Base-by-base conservation (phyloP, 352 stramenopile genomes). In the Pythium oligandrum region DNA sequence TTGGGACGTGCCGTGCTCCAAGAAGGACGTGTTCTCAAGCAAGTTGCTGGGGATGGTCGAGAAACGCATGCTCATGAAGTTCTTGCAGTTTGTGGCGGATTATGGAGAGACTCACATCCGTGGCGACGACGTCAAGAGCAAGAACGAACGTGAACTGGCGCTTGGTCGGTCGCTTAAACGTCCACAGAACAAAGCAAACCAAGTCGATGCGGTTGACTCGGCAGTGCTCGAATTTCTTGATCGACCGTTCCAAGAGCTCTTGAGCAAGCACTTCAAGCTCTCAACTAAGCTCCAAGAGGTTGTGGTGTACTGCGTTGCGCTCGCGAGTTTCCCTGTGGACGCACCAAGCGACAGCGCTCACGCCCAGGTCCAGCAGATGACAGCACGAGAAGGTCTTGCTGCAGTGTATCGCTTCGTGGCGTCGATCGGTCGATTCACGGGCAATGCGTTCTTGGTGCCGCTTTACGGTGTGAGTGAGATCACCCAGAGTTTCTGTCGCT, bases 21-120 rank as follows among this genome's bases (percentile, higher is more conserved):
- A 96, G 68, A 87, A 86, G 40, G 88, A 94, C 40, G 86, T 96
- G 17, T 96, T 96, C 58, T 80, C 86, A 40, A 92, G 83, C 53
- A 89, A 88, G 48, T 52, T 95, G 36, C 57, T 96, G n/a, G 63
- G 64, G 6, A 84, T 93, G 72, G 68, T 87, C 11, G 88, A 96
- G 59, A 96, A 96, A 54, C 79, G 88, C 2, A 73, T 86, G 59
- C 58, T 96, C 52, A 96, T 96, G 88, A 93, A 93, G 57, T 96
- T 96, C 46, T 44, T 96, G 32, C 87, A 95, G 65, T 95, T 93
- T 47, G 82, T 88, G 31, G 86, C 86, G 2, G 88, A 96, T 64
- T 91, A 91, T 44, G 78, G 79, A 4, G 78, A 88, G 61, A 86
- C 73, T 30, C 66, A 83, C 48, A 80, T 90, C 66, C 61, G 73